Conservation (phyloP, 2,329 filamentous ascomycete species). For the Bertia moriformis region DNA sequence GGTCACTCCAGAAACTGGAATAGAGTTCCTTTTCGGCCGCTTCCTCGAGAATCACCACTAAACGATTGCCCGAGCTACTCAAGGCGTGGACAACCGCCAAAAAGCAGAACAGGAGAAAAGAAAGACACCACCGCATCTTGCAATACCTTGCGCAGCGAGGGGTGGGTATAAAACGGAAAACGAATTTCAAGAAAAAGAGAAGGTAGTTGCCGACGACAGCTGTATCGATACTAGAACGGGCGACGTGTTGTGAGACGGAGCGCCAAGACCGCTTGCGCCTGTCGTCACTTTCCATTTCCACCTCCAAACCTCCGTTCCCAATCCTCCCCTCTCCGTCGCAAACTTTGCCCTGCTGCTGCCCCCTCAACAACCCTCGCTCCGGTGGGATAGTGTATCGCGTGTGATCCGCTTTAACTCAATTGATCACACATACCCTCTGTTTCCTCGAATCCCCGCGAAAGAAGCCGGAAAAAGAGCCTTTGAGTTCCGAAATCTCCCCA, state of each 20-base stretch:
- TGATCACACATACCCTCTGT: neutral
- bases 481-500: neutral
- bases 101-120: conserved; percentile 32
- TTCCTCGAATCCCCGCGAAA: neutral
- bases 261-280: neutral
- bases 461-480: neutral
- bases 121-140: conserved; percentile 39
- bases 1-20: conserved; percentile 3
- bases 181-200: neutral
- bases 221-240: neutral
- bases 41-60: conserved; percentile 49
- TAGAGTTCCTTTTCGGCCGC: conserved; percentile 40
- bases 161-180: neutral
- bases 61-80: conserved; percentile 40
- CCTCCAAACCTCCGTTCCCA: neutral
- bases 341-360: neutral
- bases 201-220: neutral
- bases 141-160: neutral
- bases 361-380: no score
- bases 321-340: neutral
- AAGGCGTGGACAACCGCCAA: conserved; percentile 33
- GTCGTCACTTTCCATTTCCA: no score
- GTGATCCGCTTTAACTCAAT: neutral
- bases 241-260: neutral
- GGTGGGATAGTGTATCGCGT: no score